These are phyloP conservation scores for Parastagonospora nodorum DNA, from an alignment of 2,329 filamentous ascomycete species.

Conservation along the genomic window DNA sequence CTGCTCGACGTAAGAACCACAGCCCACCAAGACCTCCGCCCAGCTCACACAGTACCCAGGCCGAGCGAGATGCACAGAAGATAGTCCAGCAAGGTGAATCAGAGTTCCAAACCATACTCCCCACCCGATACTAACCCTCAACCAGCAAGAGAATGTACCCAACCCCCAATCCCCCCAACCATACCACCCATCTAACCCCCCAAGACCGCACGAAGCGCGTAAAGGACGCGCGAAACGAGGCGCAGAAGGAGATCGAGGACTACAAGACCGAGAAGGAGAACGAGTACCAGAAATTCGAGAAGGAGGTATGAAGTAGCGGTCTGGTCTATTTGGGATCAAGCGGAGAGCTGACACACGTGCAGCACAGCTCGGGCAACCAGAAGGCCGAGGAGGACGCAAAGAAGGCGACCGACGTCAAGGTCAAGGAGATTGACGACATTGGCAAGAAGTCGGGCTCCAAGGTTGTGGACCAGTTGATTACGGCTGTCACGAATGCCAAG, in stretches of 20 bases:
- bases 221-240: slow-evolving; percentile 93
- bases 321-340: neutral
- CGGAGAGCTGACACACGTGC: slow-evolving; percentile 24
- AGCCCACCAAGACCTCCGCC: slow-evolving; percentile 26
- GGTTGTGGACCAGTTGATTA: slow-evolving; percentile 82
- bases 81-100: slow-evolving; percentile 91
- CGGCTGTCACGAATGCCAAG: slow-evolving; percentile 83
- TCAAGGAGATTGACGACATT: slow-evolving; percentile 79
- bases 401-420: slow-evolving; percentile 79
- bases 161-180: slow-evolving; percentile 5
- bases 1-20: slow-evolving; percentile 83
- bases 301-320: slow-evolving; percentile 63
- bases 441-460: slow-evolving; percentile 79
- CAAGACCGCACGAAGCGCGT: slow-evolving; percentile 93
- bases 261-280: slow-evolving; percentile 89
- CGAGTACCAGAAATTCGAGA: slow-evolving; percentile 94
- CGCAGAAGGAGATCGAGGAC: slow-evolving; percentile 95
- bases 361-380: slow-evolving; percentile 94
- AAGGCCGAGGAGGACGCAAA: slow-evolving; percentile 72
- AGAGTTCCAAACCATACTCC: neutral
- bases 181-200: slow-evolving; percentile 24
- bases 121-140: slow-evolving; percentile 17
- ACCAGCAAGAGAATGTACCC: slow-evolving; percentile 83
- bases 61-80: slow-evolving; percentile 97
- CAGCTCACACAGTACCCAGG: slow-evolving; percentile 62